These are phyloP conservation scores for Trifolium pratense DNA, from an alignment of 306 rosid species.

Conservation along the genomic window DNA sequence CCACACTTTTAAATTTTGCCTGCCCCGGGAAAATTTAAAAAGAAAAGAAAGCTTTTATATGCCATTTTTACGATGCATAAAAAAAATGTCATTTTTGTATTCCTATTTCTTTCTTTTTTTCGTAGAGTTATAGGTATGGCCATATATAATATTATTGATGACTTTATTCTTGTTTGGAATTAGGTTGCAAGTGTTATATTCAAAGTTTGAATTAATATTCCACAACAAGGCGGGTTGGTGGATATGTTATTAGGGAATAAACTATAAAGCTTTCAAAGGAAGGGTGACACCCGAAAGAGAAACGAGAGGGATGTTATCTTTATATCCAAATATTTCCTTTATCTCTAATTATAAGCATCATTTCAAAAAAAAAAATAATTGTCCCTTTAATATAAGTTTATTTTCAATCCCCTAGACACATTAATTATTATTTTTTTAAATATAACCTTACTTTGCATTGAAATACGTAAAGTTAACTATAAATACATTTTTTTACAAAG, in stretches of 20 bases:
- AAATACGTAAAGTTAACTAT: too few relatives aligned
- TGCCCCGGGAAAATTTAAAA: background rate
- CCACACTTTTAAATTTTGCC: background rate
- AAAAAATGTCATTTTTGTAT: background rate
- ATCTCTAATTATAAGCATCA: too few relatives aligned
- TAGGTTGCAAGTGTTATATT: constrained; percentile 27
- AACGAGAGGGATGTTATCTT: constrained; percentile 42
- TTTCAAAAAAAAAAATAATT: too few relatives aligned
- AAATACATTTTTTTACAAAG: too few relatives aligned
- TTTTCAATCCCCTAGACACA: too few relatives aligned
- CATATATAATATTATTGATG: background rate
- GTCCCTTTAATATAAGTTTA: too few relatives aligned
- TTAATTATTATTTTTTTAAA: too few relatives aligned
- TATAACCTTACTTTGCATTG: too few relatives aligned
- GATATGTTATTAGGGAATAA: constrained; percentile 43
- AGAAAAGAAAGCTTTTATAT: background rate
- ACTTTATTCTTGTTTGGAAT: constrained; percentile 26
- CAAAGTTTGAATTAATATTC: constrained; percentile 53
- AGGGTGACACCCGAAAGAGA: constrained; percentile 52
- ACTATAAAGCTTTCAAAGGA: constrained; percentile 46
- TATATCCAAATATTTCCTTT: too few relatives aligned
- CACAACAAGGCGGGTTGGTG: constrained; percentile 49
- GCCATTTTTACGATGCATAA: background rate
- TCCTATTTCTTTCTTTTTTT: background rate
- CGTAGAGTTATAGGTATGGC: background rate